Base-by-base conservation (phyloP, 768 basidiomycete species). In the Collybia sordida region DNA sequence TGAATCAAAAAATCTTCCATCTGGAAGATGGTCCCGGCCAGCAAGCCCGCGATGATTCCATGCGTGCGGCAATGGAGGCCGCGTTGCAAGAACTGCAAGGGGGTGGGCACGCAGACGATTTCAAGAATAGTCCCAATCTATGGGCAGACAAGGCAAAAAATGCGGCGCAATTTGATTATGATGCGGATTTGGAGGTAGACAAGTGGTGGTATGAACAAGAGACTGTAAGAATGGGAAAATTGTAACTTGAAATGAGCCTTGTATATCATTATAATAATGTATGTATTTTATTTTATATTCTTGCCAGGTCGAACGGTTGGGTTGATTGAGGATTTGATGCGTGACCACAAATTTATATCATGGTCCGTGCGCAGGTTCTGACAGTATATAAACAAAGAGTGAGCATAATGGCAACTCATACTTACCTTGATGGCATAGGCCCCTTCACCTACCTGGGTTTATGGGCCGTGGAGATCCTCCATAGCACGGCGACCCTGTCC, bases 401-500 rank as follows among this genome's bases (percentile, higher is more conserved):
- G 11, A 19, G 35, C 3, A 28, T 7, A 3, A 24, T 25, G 12
- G 3, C 46, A 52, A n/a, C 21, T 75, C 75, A 80, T 80, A 80
- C 78, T 80, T 79, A 81, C 79, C 79, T 81, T 81, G 80, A 81
- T 79, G 80, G 80, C 77, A 78, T 67, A 72, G 59, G 68, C 70
- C 65, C 77, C 69, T 80, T 82, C 80, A 79, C 0, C 47, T 72
- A 71, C 63, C 73, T 53, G 78, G 78, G 77, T 67, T 70, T 80
- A 69, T 79, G 79, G 82, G 78, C 72, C 57, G 68, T 73, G 65
- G 76, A 74, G 67, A 71, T 60, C 69, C 74, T 76, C 69, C 81
- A 83, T 83, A 81, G 81, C 81, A 83, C 79, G 82, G 82, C 81
- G 82, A 83, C 82, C 78, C 59, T 83, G 81, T 82, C 81, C 82